Percentiles rank a stretch among this genome's conserved stretches.
Evolutionary conservation across 2,329 filamentous ascomycete species (phyloP).

Genomic region (Phyllachora maydis): DNA sequence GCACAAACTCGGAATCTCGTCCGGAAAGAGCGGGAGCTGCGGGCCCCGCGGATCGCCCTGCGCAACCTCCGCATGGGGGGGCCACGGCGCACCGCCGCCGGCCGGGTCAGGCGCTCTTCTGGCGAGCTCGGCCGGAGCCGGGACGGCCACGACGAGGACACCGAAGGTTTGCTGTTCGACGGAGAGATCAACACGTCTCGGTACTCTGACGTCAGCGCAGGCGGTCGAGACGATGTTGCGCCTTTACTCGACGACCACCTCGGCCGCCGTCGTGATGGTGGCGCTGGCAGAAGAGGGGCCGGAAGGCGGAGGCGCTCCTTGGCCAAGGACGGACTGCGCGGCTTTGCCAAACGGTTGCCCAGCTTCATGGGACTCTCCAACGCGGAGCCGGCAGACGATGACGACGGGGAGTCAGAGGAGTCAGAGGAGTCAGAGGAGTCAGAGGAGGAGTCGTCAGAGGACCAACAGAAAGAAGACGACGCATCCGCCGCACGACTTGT

Average conservation of each 20-base stretch:
- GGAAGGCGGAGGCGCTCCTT: constrained; percentile 13
- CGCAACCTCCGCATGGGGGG: constrained; percentile 49
- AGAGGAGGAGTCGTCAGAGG: constrained; percentile 20
- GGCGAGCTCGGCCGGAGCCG: constrained; percentile 36
- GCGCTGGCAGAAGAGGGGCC: no score
- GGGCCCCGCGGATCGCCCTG: constrained; percentile 44
- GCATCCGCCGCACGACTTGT: constrained; percentile 55
- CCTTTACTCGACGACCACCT: constrained; percentile 30
- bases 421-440: constrained; percentile 18
- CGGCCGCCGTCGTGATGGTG: no score
- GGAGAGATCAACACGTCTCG: constrained; percentile 30
- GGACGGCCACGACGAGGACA: constrained; percentile 42
- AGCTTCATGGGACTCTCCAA: constrained; percentile 29
- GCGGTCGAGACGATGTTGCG: constrained; percentile 53
- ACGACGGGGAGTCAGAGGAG: constrained; percentile 25
- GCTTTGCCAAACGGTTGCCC: constrained; percentile 36
- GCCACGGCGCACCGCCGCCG: constrained; percentile 31
- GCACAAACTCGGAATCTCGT: constrained; percentile 9
- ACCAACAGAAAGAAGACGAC: constrained; percentile 31
- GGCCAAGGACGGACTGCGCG: constrained; percentile 19
- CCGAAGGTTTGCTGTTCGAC: constrained; percentile 44
- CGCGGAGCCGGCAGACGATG: constrained; percentile 12
- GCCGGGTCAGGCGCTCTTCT: constrained; percentile 31
- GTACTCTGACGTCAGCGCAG: constrained; percentile 37
- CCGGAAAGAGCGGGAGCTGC: constrained; percentile 30